Evolutionary conservation across 2,329 filamentous ascomycete species (phyloP), one percentile per base, ranked within the genome.

Genomic region (Venturiaceae sp.): DNA sequence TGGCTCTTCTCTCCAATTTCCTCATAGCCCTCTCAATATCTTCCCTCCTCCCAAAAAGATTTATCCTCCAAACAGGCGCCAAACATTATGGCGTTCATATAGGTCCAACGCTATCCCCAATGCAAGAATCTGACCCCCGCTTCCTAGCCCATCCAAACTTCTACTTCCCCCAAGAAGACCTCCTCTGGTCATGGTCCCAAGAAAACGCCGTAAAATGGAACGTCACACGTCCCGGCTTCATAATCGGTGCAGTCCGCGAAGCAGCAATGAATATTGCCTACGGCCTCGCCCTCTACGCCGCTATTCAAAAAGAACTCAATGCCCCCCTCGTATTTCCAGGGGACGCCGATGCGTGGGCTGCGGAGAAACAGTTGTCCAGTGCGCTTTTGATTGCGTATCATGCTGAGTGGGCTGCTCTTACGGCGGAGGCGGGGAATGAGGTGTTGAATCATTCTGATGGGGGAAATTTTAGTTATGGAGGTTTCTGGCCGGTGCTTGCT

Each of bases 141-240:
- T 65, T 71, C 4, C 58, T 63, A 5, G 65, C 74, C 0, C 71
- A 72, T 55, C 69, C 71, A 2, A 78, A 79, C 64, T 79, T 79
- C 66, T 79, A 79, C 68, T 79, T 77, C 59, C 65, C 70, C 0
- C 75, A 79, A 65, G 75, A 79, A 65, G 75, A 78, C 57, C 61
- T 65, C 1, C 67, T 79, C 0, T 66, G 63, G 36, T 62, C 67
- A 3, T 79, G 69, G 63, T 74, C 71, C 63, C 61, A 67, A 44
- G 30, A 32, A 13, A 28, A 11, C 21, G 52, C 14, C 30, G 64
- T 67, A 14, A 59, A 60, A 19, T 79, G 72, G 72, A 77, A 73
- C 59, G 67, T 77, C n/a, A 71, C 72, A 21, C 70, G 71, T 33
- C 76, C 76, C 0, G 71, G 70, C 0, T 74, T 69, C 65, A 74